A percentile compares a stretch with the other conserved stretches of the same genome.
phyloP scores from a whole-genome alignment of 2,329 filamentous ascomycete genomes.

The Elsinoe ampelina region DNA sequence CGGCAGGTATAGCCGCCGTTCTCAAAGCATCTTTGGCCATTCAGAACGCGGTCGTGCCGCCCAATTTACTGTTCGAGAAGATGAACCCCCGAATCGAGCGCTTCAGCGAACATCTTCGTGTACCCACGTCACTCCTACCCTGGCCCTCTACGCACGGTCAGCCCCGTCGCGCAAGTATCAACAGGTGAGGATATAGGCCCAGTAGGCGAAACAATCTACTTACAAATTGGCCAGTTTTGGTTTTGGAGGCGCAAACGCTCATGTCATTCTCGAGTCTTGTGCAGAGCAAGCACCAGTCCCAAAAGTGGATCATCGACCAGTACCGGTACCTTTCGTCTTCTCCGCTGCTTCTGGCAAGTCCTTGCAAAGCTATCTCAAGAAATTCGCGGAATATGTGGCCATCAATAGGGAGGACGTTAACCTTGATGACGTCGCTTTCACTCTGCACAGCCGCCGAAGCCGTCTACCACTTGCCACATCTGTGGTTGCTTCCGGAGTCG shows the following conservation, averaged over 20 bases:
- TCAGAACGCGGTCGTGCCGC: constrained; percentile 20
- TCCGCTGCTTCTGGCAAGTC: neutral
- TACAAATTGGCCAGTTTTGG: too few relatives aligned
- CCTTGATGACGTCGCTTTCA: neutral
- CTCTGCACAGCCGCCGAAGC: neutral
- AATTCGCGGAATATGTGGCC: neutral
- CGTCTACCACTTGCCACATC: neutral
- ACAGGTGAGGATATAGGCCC: too few relatives aligned
- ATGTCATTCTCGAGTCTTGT: constrained; percentile 45
- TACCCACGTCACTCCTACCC: neutral
- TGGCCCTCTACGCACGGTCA: constrained; percentile 9
- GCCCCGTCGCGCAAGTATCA: constrained; percentile 28
- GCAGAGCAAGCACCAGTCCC: constrained; percentile 18
- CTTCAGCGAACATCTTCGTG: neutral
- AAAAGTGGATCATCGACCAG: neutral
- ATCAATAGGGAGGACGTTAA: neutral
- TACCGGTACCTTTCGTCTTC: neutral
- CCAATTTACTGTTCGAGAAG: constrained; percentile 21
- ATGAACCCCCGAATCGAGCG: constrained; percentile 24
- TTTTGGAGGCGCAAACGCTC: constrained; percentile 49
- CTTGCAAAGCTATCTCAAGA: neutral
- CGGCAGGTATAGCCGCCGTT: constrained; percentile 19
- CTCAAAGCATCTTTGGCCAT: constrained; percentile 23
- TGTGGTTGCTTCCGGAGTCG: neutral
- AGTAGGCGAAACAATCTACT: too few relatives aligned